Percentiles rank a stretch among this genome's conserved stretches.
Evolutionary conservation across 2,329 filamentous ascomycete species (phyloP).

Genomic region (Phyllosticta citriasiana): DNA sequence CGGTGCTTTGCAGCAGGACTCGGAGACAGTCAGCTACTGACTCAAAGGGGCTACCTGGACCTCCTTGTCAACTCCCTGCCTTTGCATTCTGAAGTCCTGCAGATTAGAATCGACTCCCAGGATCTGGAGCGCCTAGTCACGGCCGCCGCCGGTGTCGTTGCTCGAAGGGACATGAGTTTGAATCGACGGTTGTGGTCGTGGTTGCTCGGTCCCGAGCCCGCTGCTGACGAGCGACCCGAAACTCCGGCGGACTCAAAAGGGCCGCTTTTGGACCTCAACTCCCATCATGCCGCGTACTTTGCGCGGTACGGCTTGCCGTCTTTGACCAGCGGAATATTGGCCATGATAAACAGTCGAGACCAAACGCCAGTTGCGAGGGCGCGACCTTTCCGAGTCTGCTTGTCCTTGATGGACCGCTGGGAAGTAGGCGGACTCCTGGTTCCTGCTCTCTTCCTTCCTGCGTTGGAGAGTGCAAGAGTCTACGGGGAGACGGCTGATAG

Average conservation of each 20-base stretch:
- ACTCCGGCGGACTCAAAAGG: constrained; percentile 23
- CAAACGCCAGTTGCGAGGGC: constrained; percentile 57
- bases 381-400: constrained; percentile 78
- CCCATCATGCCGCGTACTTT: constrained; percentile 60
- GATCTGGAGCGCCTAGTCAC: constrained; percentile 76
- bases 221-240: constrained; percentile 29
- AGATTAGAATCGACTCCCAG: constrained; percentile 57
- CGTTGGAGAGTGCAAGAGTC: constrained; percentile 66
- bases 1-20: constrained; percentile 88
- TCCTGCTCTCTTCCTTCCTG: constrained; percentile 77
- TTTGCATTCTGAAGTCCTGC: constrained; percentile 70
- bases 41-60: constrained; percentile 90
- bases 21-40: constrained; percentile 75
- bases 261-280: constrained; percentile 25
- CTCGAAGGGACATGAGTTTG: constrained; percentile 88
- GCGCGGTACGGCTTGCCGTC: constrained; percentile 65
- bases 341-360: constrained; percentile 49
- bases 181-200: constrained; percentile 93
- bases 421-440: constrained; percentile 89
- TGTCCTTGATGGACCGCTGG: constrained; percentile 97
- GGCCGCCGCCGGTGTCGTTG: constrained; percentile 79
- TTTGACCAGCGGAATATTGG: constrained; percentile 62
- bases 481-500: constrained; percentile 62
- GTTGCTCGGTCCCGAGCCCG: constrained; percentile 73
- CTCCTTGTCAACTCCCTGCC: constrained; percentile 84